Evolutionary conservation across 257 asterid species (phyloP).

Genomic region (Solanum ahanhuiri): DNA sequence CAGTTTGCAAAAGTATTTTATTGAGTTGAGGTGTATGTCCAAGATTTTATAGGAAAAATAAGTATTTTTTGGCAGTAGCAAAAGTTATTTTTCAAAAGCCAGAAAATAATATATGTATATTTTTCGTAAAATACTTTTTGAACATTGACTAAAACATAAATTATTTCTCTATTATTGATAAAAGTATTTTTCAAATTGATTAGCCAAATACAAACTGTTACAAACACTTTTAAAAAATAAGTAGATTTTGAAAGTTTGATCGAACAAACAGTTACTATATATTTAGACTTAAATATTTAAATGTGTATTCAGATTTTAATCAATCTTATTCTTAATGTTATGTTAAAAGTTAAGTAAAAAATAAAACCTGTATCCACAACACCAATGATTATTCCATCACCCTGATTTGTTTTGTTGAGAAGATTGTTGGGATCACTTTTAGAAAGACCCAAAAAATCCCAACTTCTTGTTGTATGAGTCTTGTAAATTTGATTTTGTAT

Average conservation of each 20-base stretch:
- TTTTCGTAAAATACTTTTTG: neutral
- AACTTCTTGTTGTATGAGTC: neutral
- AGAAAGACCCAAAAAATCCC: conserved; percentile 7
- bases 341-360: neutral
- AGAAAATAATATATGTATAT: no score
- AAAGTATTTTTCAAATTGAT: no score
- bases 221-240: neutral
- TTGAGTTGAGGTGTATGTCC: neutral
- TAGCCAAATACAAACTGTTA: no score
- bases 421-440: neutral
- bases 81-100: no score
- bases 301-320: neutral
- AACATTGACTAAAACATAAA: neutral
- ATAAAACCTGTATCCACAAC: conserved; percentile 10
- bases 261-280: neutral
- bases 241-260: neutral
- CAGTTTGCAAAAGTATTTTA: no score
- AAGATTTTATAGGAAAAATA: no score
- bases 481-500: neutral
- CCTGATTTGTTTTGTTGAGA: conserved; percentile 1
- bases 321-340: no score
- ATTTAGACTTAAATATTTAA: no score
- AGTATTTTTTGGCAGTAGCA: neutral
- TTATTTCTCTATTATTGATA: no score
- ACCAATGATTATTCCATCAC: conserved; percentile 11